Conservation (phyloP, 768 basidiomycete species). For the Krasilnikovozyma curviuscula region DNA sequence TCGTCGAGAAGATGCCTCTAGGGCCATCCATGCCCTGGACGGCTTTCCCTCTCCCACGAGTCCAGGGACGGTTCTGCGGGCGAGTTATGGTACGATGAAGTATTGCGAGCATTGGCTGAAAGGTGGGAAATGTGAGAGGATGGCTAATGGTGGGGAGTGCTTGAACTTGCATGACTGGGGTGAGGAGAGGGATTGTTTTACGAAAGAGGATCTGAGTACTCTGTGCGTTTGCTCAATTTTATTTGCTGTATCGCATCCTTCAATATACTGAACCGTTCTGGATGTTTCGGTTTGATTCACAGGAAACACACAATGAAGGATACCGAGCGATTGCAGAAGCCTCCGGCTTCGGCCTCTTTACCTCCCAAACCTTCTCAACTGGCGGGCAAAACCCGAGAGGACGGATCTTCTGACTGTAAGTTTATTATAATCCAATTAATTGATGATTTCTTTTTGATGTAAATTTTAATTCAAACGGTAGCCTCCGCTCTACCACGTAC, state of each 20-base stretch:
- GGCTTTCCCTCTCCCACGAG: conserved; percentile 79
- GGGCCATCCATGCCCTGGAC: conserved; percentile 81
- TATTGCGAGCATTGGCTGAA: conserved; percentile 94
- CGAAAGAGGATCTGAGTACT: conserved; percentile 85
- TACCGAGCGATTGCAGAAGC: conserved; percentile 33
- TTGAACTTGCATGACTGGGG: conserved; percentile 97
- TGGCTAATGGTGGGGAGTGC: conserved; percentile 54
- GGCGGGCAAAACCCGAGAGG: neutral
- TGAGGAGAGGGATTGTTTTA: conserved; percentile 92
- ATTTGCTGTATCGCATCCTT: neutral
- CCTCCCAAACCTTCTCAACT: neutral
- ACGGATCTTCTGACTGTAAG: neutral
- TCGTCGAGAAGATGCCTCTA: conserved; percentile 79
- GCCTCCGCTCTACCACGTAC: conserved; percentile 41
- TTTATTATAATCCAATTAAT: neutral
- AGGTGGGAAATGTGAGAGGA: conserved; percentile 60
- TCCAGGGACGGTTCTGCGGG: conserved; percentile 70
- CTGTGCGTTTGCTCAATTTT: conserved; percentile 36
- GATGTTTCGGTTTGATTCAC: neutral
- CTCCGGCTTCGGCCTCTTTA: neutral
- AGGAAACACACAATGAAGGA: conserved; percentile 90
- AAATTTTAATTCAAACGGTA: neutral
- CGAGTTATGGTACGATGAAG: conserved; percentile 88
- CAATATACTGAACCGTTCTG: neutral
- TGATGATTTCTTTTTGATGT: neutral